Evolutionary conservation across 2,329 filamentous ascomycete species (phyloP), one percentile per base, ranked within the genome.

Genomic region (Setomelanomma holmii): DNA sequence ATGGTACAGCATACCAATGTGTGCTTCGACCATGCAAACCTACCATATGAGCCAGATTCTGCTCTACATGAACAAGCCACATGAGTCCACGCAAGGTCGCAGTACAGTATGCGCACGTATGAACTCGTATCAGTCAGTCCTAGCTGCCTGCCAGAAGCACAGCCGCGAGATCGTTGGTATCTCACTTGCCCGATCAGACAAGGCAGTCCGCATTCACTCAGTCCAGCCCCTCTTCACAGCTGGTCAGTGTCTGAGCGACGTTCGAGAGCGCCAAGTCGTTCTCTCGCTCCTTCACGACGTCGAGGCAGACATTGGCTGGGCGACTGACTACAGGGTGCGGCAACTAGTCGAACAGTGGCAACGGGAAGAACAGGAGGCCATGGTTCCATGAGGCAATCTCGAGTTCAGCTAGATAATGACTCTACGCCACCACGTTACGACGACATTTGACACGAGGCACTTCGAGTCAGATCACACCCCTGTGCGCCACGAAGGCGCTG

Each of bases 41-140:
- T 88, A 86, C 58, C 83, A 88, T 61, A 87, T 88, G 76, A 84
- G 84, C 1, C 80, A 83, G 38, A 84, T 88, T 10, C 78, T 87
- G 4, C 68, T 89, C 0, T 77, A 86, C 11, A 79, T 86, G 56
- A 87, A 88, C 61, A 81, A 83, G 51, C 84, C 83, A 1, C 78
- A 81, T 14, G 81, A 87, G 50, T 82, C 80, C 0, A 81, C 83
- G 1, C 78, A 79, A 50, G 76, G 78, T 16, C 76, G 79, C 17
- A 80, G 79, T 17, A 84, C 81, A 3, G 75, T 85, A 0, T 81
- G 79, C 40, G 80, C 80, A 53, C 79, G 84, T 11, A 73, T 86
- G 33, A 80, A 81, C 38, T 81, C 80, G 1, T 86, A 87, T 56
- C 79, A 83, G 4, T 77, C 79, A n/a, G 80, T 85, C 24, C 76